phyloP scores from a whole-genome alignment of 495 filamentous ascomycete genomes.

The Neurospora tetrasperma region DNA sequence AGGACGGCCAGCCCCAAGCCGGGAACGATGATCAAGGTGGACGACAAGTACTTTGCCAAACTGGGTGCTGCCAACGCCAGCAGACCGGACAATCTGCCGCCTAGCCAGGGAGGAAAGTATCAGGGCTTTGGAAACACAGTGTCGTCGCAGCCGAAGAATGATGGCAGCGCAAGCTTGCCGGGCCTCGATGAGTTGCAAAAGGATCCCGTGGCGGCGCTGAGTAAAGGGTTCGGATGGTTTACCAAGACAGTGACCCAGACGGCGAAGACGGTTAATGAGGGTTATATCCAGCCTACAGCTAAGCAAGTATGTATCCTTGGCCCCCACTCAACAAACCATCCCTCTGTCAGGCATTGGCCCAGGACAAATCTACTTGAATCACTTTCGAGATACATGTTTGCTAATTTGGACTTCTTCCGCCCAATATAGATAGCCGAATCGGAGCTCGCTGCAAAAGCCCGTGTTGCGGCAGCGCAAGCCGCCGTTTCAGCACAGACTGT shows the following conservation, averaged over 20 bases:
- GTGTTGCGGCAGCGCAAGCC: constrained; percentile 53
- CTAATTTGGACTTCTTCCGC: background rate
- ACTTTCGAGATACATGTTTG: background rate
- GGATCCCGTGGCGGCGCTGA: constrained; percentile 80
- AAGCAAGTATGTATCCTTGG: constrained; percentile 54
- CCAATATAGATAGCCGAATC: constrained; percentile 59
- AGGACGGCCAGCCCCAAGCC: constrained; percentile 53
- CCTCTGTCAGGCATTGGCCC: background rate
- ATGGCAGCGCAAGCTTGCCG: constrained; percentile 38
- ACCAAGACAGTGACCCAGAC: constrained; percentile 72
- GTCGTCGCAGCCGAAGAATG: constrained; percentile 29
- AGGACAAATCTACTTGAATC: background rate
- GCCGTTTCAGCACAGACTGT: constrained; percentile 40
- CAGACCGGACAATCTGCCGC: constrained; percentile 63
- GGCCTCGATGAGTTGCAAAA: constrained; percentile 76
- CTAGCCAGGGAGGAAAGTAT: constrained; percentile 87
- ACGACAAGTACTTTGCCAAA: constrained; percentile 84
- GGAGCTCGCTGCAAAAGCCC: constrained; percentile 79
- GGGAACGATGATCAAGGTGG: constrained; percentile 41
- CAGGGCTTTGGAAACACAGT: constrained; percentile 76
- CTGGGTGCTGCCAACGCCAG: constrained; percentile 70
- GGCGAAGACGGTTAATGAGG: constrained; percentile 80
- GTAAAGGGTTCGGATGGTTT: constrained; percentile 93
- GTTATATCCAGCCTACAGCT: constrained; percentile 82
- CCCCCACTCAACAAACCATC: background rate